A percentile compares a stretch with the other conserved stretches of the same genome.
These are phyloP conservation scores for Podaxis sp. DNA, from an alignment of 768 basidiomycete species.

Conservation along the genomic window DNA sequence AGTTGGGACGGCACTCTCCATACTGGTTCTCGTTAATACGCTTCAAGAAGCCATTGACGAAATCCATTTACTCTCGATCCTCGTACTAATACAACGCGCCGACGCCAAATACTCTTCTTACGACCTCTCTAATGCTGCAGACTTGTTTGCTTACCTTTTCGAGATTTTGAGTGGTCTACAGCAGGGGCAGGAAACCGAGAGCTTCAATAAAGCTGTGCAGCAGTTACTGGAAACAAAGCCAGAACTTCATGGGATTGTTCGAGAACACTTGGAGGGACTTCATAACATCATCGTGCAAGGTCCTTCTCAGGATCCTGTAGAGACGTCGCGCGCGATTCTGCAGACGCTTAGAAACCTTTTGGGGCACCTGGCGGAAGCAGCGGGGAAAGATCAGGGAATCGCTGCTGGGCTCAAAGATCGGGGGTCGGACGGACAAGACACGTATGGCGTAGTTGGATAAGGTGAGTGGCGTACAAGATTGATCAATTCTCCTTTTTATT, in stretches of 20 bases:
- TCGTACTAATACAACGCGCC: constrained; percentile 30
- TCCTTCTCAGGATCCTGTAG: constrained; percentile 21
- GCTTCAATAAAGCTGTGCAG: constrained; percentile 25
- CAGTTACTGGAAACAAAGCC: constrained; percentile 24
- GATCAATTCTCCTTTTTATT: not conserved
- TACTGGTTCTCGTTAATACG: constrained; percentile 2
- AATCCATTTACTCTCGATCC: constrained; percentile 28
- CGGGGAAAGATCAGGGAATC: constrained; percentile 19
- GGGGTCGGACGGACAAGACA: not conserved
- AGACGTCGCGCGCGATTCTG: constrained; percentile 23
- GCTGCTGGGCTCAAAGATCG: not conserved
- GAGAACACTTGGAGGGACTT: constrained; percentile 26
- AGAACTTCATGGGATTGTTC: constrained; percentile 27
- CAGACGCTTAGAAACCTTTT: constrained; percentile 25
- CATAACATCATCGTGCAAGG: constrained; percentile 27
- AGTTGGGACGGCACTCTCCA: not conserved
- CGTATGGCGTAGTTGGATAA: constrained; percentile 13
- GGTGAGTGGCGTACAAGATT: not conserved
- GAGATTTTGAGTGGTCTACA: constrained; percentile 21
- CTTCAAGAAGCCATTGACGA: constrained; percentile 28
- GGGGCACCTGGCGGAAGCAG: constrained; percentile 22
- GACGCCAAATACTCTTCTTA: constrained; percentile 27
- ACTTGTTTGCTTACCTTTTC: constrained; percentile 26
- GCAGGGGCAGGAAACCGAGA: constrained; percentile 22
- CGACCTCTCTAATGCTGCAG: constrained; percentile 26